Percentiles rank a stretch among this genome's conserved stretches.
Conservation (phyloP, 106 monocot genomes). For the Phalaenopsis aphrodite region DNA sequence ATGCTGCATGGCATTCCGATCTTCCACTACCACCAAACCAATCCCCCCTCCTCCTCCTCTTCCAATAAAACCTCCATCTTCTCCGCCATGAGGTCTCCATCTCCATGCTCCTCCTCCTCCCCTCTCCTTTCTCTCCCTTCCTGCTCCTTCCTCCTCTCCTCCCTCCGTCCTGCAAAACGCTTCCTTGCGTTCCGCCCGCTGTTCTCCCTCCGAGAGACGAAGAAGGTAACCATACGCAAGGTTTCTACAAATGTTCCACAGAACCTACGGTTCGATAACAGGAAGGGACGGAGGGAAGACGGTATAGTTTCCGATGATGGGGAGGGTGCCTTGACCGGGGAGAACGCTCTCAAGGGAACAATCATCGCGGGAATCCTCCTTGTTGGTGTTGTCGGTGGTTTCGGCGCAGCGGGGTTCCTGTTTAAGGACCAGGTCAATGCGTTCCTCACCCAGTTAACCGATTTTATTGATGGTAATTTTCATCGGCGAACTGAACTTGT, state of each 20-base stretch:
- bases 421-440: slow-evolving; percentile 88
- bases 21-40: neutral
- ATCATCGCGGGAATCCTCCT: slow-evolving; percentile 74
- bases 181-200: slow-evolving; percentile 28
- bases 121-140: slow-evolving; percentile 19
- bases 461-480: slow-evolving; percentile 71
- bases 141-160: slow-evolving; percentile 11
- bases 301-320: slow-evolving; percentile 7
- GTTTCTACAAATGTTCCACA: slow-evolving; percentile 50
- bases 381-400: slow-evolving; percentile 69
- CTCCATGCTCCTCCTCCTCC: slow-evolving; percentile 9
- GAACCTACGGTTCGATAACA: slow-evolving; percentile 42
- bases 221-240: slow-evolving; percentile 61
- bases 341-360: slow-evolving; percentile 51
- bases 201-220: slow-evolving; percentile 47
- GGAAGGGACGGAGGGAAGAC: slow-evolving; percentile 15
- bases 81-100: slow-evolving; percentile 9
- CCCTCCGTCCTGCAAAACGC: slow-evolving; percentile 6
- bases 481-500: neutral
- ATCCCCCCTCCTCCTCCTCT: neutral
- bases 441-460: slow-evolving; percentile 82
- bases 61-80: neutral
- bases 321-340: slow-evolving; percentile 25
- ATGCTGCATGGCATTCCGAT: slow-evolving; percentile 20
- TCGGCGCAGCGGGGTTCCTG: slow-evolving; percentile 64